Percentiles rank a stretch among this genome's conserved stretches.
Conservation (phyloP, 2,329 filamentous ascomycete genomes). For the Colletotrichum scovillei region DNA sequence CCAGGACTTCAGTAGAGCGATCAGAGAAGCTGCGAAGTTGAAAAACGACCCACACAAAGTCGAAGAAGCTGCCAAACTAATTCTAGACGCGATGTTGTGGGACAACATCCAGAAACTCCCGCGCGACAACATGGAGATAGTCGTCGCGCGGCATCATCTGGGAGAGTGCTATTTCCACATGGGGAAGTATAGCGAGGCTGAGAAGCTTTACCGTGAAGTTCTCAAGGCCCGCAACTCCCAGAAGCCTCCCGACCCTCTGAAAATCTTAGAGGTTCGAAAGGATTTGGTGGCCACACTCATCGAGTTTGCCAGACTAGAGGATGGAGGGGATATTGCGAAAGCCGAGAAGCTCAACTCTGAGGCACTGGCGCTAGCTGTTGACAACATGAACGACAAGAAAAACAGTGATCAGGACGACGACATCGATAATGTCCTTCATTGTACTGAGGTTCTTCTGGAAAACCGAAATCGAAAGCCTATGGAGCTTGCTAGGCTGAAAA, state of each 20-base stretch:
- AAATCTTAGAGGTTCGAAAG: neutral
- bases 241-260: neutral
- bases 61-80: neutral
- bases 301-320: neutral
- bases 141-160: slow-evolving; percentile 4
- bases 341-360: neutral
- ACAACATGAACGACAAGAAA: neutral
- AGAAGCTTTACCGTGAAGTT: neutral
- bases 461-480: neutral
- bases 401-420: neutral
- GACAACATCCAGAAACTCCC: neutral
- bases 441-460: neutral
- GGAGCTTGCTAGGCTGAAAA: neutral
- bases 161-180: neutral
- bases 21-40: neutral
- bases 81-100: slow-evolving; percentile 1
- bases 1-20: neutral
- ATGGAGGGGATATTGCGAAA: neutral
- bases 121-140: neutral
- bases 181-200: neutral
- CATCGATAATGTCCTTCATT: neutral
- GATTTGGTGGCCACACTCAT: neutral
- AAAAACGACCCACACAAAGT: neutral
- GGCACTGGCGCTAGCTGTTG: neutral
- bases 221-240: neutral